Percentiles rank a stretch among this genome's conserved stretches.
Evolutionary conservation across 805 yeast species (phyloP).

Genomic region (Diddensiella santjacobensis): DNA sequence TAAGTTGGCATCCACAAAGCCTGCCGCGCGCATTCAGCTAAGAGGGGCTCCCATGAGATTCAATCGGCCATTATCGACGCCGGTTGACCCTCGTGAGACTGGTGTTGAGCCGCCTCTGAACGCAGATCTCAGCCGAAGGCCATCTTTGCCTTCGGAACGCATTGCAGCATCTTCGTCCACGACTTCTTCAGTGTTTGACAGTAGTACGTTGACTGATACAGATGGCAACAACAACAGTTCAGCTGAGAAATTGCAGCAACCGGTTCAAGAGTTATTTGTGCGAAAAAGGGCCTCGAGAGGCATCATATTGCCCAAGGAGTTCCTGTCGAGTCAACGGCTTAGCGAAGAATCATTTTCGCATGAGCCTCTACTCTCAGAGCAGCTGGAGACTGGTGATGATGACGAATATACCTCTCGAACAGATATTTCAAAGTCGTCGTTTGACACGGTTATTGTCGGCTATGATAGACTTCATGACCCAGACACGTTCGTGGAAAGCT

Average conservation of each 20-base stretch:
- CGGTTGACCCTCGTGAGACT: constrained; percentile 8
- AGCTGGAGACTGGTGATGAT: constrained; percentile 2
- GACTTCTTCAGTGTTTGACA: not conserved
- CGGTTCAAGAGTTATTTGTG: not conserved
- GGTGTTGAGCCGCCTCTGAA: not conserved
- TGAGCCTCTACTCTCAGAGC: not conserved
- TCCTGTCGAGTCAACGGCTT: not conserved
- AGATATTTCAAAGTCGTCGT: not conserved
- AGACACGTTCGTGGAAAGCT: not conserved
- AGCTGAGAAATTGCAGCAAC: not conserved
- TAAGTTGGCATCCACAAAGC: not conserved
- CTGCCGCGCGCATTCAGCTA: not conserved
- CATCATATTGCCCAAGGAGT: not conserved
- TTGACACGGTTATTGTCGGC: constrained; percentile 1
- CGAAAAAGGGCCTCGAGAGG: not conserved
- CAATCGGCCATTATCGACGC: constrained; percentile 9
- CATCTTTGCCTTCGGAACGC: constrained; percentile 2
- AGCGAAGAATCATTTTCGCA: not conserved
- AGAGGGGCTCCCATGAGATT: not conserved
- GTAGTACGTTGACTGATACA: not conserved
- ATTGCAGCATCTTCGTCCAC: not conserved
- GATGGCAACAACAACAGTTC: not conserved
- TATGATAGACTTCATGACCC: not conserved
- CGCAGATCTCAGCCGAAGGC: not conserved
- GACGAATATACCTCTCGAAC: not conserved